These are phyloP conservation scores for Alternaria longipes DNA, from an alignment of 2,329 filamentous ascomycete genomes.

Conservation along the genomic window DNA sequence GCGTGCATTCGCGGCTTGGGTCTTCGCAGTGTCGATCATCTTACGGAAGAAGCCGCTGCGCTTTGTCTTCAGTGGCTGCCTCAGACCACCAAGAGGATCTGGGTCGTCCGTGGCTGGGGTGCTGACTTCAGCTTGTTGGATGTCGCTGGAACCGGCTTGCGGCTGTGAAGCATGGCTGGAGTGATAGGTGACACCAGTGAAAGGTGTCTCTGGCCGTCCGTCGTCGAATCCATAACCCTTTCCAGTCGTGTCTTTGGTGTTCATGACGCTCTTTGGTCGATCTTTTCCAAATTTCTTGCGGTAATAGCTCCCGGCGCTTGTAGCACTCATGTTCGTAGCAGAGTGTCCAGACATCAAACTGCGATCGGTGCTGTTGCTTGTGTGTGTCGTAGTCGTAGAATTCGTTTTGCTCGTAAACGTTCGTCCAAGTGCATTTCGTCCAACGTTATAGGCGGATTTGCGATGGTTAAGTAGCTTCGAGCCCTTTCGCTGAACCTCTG, in stretches of 20 bases:
- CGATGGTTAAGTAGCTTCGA: conserved; percentile 62
- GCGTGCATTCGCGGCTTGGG: conserved; percentile 86
- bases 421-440: conserved; percentile 73
- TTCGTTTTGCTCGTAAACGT: conserved; percentile 91
- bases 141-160: conserved; percentile 60
- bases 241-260: conserved; percentile 55
- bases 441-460: conserved; percentile 82
- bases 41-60: conserved; percentile 95
- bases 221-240: conserved; percentile 53
- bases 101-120: conserved; percentile 67
- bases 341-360: conserved; percentile 95
- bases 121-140: conserved; percentile 60
- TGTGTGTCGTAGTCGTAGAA: conserved; percentile 70
- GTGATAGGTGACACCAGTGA: conserved; percentile 87
- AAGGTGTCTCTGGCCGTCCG: conserved; percentile 61
- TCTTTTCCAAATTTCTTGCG: conserved; percentile 69
- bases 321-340: conserved; percentile 89
- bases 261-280: conserved; percentile 71
- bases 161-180: conserved; percentile 77
- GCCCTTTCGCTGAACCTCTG: conserved; percentile 41
- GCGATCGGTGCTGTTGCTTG: conserved; percentile 76
- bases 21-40: conserved; percentile 93
- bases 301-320: conserved; percentile 92
- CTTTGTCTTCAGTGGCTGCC: conserved; percentile 72
- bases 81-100: conserved; percentile 79